Evolutionary conservation across 176 grass and related monocot genomes (phyloP).

Genomic region (Secale cereale): DNA sequence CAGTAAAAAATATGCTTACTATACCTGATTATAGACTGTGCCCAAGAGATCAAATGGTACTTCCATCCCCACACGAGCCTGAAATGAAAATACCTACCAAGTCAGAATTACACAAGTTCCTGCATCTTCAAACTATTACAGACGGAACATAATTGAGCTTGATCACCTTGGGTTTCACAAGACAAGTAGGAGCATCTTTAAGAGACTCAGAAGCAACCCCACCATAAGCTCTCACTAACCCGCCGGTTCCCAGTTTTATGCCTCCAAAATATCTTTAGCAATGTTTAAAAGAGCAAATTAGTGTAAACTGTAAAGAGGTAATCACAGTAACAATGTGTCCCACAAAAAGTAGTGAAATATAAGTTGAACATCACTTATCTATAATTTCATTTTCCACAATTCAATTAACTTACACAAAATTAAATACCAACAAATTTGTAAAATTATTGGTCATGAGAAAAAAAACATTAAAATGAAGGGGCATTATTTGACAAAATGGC

Average conservation of each 20-base stretch:
- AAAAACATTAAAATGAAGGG: constrained; percentile 1
- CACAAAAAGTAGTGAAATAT: too few species aligned
- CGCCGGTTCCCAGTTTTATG: constrained; percentile 92
- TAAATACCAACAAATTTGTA: background rate
- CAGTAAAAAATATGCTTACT: constrained; percentile 8
- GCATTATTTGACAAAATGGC: background rate
- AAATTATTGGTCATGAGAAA: background rate
- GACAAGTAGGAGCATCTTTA: constrained; percentile 75
- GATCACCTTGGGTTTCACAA: constrained; percentile 85
- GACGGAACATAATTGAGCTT: background rate
- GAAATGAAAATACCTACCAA: constrained; percentile 18
- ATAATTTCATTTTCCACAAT: too few species aligned
- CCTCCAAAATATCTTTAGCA: constrained; percentile 79
- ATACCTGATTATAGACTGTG: constrained; percentile 86
- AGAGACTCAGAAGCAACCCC: constrained; percentile 88
- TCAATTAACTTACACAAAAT: background rate
- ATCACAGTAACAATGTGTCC: background rate
- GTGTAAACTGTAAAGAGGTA: constrained; percentile 8
- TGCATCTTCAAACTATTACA: background rate
- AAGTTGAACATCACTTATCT: too few species aligned
- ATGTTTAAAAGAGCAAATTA: constrained; percentile 6
- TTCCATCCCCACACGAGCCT: constrained; percentile 82
- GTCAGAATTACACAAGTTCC: constrained; percentile 6
- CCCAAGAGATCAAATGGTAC: constrained; percentile 93
- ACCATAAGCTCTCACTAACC: constrained; percentile 88